These are phyloP conservation scores for Aspergillus sp. DNA, from an alignment of 2,329 filamentous ascomycete species.

Conservation along the genomic window DNA sequence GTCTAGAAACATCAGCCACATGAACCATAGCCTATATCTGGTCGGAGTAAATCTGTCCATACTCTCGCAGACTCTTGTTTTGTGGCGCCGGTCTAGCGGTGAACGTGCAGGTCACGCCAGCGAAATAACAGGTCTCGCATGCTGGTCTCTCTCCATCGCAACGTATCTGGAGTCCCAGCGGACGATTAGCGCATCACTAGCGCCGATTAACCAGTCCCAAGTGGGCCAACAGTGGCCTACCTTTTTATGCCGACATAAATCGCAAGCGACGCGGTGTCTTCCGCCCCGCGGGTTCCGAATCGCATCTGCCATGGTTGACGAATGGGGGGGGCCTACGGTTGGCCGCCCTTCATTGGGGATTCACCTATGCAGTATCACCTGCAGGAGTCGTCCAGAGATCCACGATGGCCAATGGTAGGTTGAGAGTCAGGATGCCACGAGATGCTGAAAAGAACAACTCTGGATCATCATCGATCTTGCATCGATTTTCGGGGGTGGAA, in stretches of 20 bases:
- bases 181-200: background rate
- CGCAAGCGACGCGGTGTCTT: slow-evolving; percentile 18
- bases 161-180: slow-evolving; percentile 18
- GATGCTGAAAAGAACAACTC: too few species aligned
- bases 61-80: slow-evolving; percentile 23
- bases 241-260: slow-evolving; percentile 24
- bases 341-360: too few species aligned
- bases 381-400: too few species aligned
- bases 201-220: background rate
- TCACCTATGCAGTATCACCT: too few species aligned
- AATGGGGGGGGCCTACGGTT: too few species aligned
- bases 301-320: too few species aligned
- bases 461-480: too few species aligned
- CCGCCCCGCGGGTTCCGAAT: slow-evolving; percentile 1
- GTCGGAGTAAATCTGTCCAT: slow-evolving; percentile 1
- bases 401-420: too few species aligned
- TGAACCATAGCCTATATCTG: background rate
- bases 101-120: slow-evolving; percentile 20
- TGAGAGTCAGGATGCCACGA: too few species aligned
- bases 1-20: slow-evolving; percentile 4
- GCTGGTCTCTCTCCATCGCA: slow-evolving; percentile 25
- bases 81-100: slow-evolving; percentile 10
- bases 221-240: slow-evolving; percentile 8
- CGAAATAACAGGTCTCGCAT: slow-evolving; percentile 26
- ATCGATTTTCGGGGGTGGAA: too few species aligned